Evolutionary conservation across 805 yeast species (phyloP).

Genomic region (Pichia rugopelliculosa): DNA sequence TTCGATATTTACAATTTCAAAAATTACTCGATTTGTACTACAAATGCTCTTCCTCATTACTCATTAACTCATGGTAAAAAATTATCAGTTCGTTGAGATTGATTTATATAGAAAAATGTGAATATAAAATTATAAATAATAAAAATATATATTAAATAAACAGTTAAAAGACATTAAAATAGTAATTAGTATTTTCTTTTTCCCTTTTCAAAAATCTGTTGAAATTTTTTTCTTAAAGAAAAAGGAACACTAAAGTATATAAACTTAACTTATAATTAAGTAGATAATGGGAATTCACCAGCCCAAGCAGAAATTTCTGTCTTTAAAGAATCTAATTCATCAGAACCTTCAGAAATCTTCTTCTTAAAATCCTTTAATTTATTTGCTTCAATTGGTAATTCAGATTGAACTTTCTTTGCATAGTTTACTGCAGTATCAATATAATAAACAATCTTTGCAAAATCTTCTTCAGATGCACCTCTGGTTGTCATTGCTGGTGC

Average conservation of each 20-base stretch:
- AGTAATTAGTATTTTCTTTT: too few relatives aligned
- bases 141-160: not conserved
- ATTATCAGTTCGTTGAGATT: constrained; percentile 11
- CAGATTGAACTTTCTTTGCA: constrained; percentile 68
- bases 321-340: constrained; percentile 59
- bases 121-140: not conserved
- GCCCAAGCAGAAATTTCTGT: constrained; percentile 87
- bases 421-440: constrained; percentile 72
- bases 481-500: constrained; percentile 99
- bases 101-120: constrained; percentile 6
- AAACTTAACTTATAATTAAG: constrained; percentile 27
- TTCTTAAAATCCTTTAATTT: constrained; percentile 94
- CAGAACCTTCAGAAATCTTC: constrained; percentile 63
- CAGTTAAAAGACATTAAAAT: not conserved
- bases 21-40: not conserved
- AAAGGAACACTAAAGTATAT: not conserved
- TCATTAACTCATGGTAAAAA: too few relatives aligned
- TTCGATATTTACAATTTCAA: too few relatives aligned
- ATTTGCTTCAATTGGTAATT: constrained; percentile 87
- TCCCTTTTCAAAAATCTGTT: not conserved
- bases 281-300: constrained; percentile 69
- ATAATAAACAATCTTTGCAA: constrained; percentile 69
- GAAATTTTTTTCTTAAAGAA: not conserved
- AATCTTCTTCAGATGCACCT: constrained; percentile 87
- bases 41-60: too few relatives aligned